Evolutionary conservation across 2,329 filamentous ascomycete species (phyloP).

Genomic region (Monilinia fructicola): DNA sequence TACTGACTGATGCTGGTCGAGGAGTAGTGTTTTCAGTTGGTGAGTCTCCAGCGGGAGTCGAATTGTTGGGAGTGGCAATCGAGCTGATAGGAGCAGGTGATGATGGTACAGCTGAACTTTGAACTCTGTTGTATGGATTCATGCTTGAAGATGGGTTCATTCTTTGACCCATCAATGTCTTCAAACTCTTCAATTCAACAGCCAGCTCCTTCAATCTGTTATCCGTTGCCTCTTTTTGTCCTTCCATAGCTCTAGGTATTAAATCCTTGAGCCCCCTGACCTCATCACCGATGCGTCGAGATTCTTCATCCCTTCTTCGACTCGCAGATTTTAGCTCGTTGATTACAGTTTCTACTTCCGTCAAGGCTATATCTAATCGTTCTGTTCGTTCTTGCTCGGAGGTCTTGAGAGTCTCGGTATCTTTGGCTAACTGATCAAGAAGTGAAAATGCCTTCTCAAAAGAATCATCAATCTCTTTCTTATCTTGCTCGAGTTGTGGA

Average conservation of each 20-base stretch:
- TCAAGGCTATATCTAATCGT: constrained; percentile 75
- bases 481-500: constrained; percentile 91
- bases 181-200: constrained; percentile 85
- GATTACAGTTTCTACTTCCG: constrained; percentile 82
- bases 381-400: constrained; percentile 83
- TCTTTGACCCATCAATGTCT: constrained; percentile 73
- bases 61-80: constrained; percentile 21
- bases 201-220: constrained; percentile 80
- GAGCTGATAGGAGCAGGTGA: constrained; percentile 19
- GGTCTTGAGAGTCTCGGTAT: constrained; percentile 83
- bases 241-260: constrained; percentile 85
- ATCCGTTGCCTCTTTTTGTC: constrained; percentile 82
- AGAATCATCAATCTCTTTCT: constrained; percentile 85
- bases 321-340: constrained; percentile 78
- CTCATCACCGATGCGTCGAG: constrained; percentile 81
- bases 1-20: constrained; percentile 41
- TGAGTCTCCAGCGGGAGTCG: constrained; percentile 28
- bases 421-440: constrained; percentile 86
- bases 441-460: constrained; percentile 90
- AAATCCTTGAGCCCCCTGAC: constrained; percentile 77
- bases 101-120: constrained; percentile 23
- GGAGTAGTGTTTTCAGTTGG: constrained; percentile 30
- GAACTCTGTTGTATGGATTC: constrained; percentile 36
- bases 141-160: constrained; percentile 47
- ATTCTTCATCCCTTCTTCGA: constrained; percentile 81